A percentile compares a stretch with the other conserved stretches of the same genome.
phyloP scores from a whole-genome alignment of 345 rosid genomes.

The Aethionema arabicum region DNA sequence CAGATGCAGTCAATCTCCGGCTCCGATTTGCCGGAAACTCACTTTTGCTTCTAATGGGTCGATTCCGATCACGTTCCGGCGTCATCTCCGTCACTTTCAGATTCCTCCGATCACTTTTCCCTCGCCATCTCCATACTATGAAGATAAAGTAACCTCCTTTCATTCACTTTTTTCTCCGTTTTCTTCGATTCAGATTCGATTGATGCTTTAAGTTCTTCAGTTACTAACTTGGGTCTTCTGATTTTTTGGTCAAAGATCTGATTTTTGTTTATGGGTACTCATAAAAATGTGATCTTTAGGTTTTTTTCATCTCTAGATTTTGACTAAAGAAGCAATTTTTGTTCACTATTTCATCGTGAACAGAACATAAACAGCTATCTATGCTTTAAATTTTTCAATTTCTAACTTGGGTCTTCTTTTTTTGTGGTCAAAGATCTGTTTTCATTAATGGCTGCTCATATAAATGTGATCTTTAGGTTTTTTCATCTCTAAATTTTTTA shows the following conservation, averaged over 20 bases:
- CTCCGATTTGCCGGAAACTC: slow-evolving; percentile 28
- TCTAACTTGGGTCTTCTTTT: too few relatives aligned
- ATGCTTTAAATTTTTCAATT: too few relatives aligned
- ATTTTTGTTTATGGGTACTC: slow-evolving; percentile 3
- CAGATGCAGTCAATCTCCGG: slow-evolving; percentile 25
- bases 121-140: slow-evolving; percentile 38
- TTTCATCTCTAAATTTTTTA: too few relatives aligned
- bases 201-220: not conserved
- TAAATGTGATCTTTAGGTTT: too few relatives aligned
- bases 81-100: slow-evolving; percentile 34
- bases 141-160: slow-evolving; percentile 35
- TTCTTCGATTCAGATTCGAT: slow-evolving; percentile 3
- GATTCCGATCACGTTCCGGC: slow-evolving; percentile 34
- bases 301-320: too few relatives aligned
- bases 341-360: too few relatives aligned
- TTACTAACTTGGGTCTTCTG: too few relatives aligned
- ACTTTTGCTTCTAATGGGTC: slow-evolving; percentile 40
- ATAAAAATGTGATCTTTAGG: too few relatives aligned
- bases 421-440: too few relatives aligned
- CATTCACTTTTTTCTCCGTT: slow-evolving; percentile 10
- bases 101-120: slow-evolving; percentile 41
- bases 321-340: too few relatives aligned
- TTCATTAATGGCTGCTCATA: too few relatives aligned
- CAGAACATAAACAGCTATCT: too few relatives aligned
- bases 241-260: slow-evolving; percentile 4